Percentiles rank a stretch among this genome's conserved stretches.
Evolutionary conservation across 371 early-diverging fungal species (phyloP).

Genomic region (Batkoa obscura): DNA sequence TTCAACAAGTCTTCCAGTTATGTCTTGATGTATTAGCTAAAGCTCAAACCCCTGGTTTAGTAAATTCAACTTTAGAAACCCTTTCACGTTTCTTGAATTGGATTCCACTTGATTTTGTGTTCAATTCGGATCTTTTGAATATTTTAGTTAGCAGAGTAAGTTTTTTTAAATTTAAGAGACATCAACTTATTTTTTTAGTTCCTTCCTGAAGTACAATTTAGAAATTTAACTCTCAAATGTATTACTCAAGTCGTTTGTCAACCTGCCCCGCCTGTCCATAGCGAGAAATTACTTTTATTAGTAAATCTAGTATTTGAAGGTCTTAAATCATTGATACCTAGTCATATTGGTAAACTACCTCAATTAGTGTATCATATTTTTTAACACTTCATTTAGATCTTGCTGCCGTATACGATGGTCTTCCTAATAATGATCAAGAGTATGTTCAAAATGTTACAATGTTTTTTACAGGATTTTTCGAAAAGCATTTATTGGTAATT

Average conservation of each 20-base stretch:
- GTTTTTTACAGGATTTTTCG: constrained; percentile 72
- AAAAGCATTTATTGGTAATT: constrained; percentile 56
- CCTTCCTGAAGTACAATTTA: constrained; percentile 60
- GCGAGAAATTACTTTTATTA: constrained; percentile 59
- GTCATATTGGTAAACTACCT: constrained; percentile 24
- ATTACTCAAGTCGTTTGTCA: constrained; percentile 83
- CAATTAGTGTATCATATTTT: neutral
- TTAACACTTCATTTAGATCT: constrained; percentile 1
- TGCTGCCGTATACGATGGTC: constrained; percentile 4
- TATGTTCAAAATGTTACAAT: constrained; percentile 70
- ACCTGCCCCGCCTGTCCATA: constrained; percentile 49
- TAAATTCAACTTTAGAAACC: constrained; percentile 82
- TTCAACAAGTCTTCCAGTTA: constrained; percentile 86
- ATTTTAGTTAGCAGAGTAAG: constrained; percentile 59
- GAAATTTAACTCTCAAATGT: constrained; percentile 86
- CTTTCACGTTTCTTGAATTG: constrained; percentile 89
- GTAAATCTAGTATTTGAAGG: constrained; percentile 59
- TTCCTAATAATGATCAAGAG: constrained; percentile 59
- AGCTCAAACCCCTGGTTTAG: constrained; percentile 68
- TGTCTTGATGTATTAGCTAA: constrained; percentile 89
- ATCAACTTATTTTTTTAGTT: constrained; percentile 24
- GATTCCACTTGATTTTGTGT: constrained; percentile 94
- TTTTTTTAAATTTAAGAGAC: neutral
- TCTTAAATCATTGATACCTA: constrained; percentile 47
- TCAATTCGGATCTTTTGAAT: constrained; percentile 84